Base-by-base conservation (phyloP, 805 yeast species). In the Wickerhamomyces mucosus region DNA sequence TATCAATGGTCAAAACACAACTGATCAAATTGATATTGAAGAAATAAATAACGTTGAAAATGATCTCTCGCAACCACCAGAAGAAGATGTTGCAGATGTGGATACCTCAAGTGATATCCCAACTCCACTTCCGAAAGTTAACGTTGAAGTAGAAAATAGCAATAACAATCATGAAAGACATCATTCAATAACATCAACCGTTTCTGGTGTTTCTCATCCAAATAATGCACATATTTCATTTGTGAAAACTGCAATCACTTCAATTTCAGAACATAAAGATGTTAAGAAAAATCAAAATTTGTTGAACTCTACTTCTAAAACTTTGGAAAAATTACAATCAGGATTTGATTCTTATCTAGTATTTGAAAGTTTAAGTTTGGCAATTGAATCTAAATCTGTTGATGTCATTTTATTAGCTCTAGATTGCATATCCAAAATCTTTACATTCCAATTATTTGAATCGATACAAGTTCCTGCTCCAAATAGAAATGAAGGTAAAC, bases 381-480 rank as follows among this genome's bases (percentile, higher is more conserved):
- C 84, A 4, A 83, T 94, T 52, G 85, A 84, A 45, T 67, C 78
- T 10, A 61, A 74, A 18, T 73, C 69, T 36, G 63, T 65, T 21
- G 84, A 75, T 11, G 67, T 83, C 27, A 80, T 81, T 43, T 67
- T 78, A 13, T 65, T 69, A 27, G 85, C 96, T 1, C 64, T 89
- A 41, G 96, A 89, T 51, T 72, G 89, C 40, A 69, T 92, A 35
- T 82, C 94, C 33, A 92, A 88, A 53, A 65, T 86, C 14, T 83
- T 88, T 54, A 81, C 94, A n/a, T 84, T 83, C 51, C 79, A 85
- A 22, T 72, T 78, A 32, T 79, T 88, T 48, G 82, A 69, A 35
- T 67, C 71, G 26, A 65, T 72, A 16, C 53, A 62, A 15, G 77
- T 74, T 14, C 60, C 70, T 26, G 61, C 62, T 3, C 61, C 61